Base-by-base conservation (phyloP, 768 basidiomycete genomes). In the Mycena amicta region DNA sequence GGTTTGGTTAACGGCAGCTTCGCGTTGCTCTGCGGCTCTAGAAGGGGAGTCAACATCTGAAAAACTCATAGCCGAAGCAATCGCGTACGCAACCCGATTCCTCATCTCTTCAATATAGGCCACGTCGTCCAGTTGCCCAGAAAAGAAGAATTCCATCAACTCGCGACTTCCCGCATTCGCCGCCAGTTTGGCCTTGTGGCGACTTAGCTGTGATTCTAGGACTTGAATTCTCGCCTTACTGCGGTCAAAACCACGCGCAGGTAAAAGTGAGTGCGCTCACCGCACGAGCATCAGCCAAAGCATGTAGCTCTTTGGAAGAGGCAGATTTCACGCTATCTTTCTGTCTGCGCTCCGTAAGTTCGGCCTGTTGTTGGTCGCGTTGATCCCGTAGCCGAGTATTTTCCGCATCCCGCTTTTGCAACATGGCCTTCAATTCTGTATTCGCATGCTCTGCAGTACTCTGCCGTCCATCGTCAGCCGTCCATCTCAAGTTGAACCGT, bases 121-220 rank as follows among this genome's bases (percentile, higher is more conserved):
- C 1, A 71, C 67, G 55, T 86, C 80, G 18, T 84, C 82, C 4
- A 80, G 74, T 43, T 82, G 77, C 20, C 80, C 84, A 45, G 77
- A 77, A 53, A 86, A 75, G 62, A 95, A 80, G 70, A 93, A 92
- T 4, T 74, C 73, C 71, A 95, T 78, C 30, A 93, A 76, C 50
- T 93, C 89, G 59, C 86, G 84, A 23, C 89, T 81, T 5, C 88
- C 86, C 1, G 82, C 77, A 26, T 85, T 74, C 0, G 92, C 92
- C 20, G 91, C 93, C n/a, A 95, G 75, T 28, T 83, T 82, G 16
- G 88, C 80, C 70, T 89, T 92, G 61, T 89, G 77, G 23, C 94
- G 81, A 40, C 76, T 79, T 12, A 90, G 75, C 70, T 98, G 93
- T 1, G 88, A 88, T 60, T 85, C 76, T 25, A 96, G 70, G 27